Evolutionary conservation across 495 filamentous ascomycete genomes (phyloP).

Genomic region (Tuber borchii): DNA sequence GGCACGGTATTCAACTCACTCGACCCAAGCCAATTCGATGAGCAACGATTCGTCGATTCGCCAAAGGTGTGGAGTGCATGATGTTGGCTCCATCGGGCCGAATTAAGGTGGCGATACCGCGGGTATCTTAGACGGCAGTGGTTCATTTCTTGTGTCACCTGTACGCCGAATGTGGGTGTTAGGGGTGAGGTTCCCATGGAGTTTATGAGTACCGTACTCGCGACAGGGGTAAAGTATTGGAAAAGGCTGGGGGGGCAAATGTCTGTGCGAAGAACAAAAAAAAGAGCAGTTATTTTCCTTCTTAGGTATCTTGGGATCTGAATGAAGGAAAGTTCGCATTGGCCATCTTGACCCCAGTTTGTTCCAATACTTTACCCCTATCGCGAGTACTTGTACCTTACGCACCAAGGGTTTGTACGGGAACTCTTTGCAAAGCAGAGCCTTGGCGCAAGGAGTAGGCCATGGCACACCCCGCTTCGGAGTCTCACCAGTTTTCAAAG

Average conservation of each 20-base stretch:
- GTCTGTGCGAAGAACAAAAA: too few relatives aligned
- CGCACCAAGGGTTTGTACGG: neutral
- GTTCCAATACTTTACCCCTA: too few relatives aligned
- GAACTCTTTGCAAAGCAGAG: neutral
- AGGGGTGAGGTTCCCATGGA: neutral
- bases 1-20: neutral
- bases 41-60: neutral
- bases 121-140: neutral
- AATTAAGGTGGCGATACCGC: neutral
- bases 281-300: too few relatives aligned
- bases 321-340: too few relatives aligned
- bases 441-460: too few relatives aligned
- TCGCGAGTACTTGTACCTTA: neutral
- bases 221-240: too few relatives aligned
- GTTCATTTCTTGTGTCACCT: neutral
- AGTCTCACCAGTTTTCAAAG: too few relatives aligned
- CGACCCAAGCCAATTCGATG: neutral
- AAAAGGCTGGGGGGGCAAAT: too few relatives aligned
- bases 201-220: too few relatives aligned
- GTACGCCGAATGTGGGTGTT: neutral
- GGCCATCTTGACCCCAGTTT: too few relatives aligned
- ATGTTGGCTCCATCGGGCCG: neutral
- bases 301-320: too few relatives aligned
- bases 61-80: neutral
- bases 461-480: too few relatives aligned